Evolutionary conservation across 2,329 filamentous ascomycete species (phyloP).

Genomic region (Colletotrichum phormii): DNA sequence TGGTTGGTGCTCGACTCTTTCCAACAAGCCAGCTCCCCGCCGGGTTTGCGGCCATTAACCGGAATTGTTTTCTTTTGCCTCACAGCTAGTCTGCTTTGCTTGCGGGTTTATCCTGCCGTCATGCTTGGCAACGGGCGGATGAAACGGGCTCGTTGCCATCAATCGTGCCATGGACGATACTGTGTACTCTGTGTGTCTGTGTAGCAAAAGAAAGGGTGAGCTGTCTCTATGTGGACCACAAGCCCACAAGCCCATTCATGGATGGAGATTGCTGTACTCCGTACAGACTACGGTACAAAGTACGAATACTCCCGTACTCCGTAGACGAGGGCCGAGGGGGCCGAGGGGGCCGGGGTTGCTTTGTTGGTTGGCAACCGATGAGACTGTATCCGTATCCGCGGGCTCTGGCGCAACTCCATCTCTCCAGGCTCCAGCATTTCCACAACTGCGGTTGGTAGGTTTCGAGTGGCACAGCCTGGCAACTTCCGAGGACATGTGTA

Average conservation of each 20-base stretch:
- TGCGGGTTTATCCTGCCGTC: constrained; percentile 5
- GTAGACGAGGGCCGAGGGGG: not conserved
- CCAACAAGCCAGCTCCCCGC: constrained; percentile 14
- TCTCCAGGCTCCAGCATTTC: constrained; percentile 35
- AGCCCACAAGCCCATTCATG: not conserved
- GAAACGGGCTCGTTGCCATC: constrained; percentile 7
- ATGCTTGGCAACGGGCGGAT: constrained; percentile 28
- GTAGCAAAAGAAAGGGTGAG: not conserved
- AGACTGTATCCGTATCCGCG: constrained; percentile 16
- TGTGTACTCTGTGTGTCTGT: not conserved
- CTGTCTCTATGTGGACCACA: not conserved
- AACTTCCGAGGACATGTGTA: constrained; percentile 14
- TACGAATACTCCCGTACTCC: not conserved
- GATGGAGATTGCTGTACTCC: not conserved
- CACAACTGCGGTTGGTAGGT: constrained; percentile 21
- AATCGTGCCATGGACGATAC: constrained; percentile 6
- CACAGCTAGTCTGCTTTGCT: not conserved
- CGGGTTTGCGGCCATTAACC: not conserved
- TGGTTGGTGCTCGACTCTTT: not conserved
- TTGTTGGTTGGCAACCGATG: constrained; percentile 14
- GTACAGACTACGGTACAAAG: not conserved
- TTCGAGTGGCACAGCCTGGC: constrained; percentile 14
- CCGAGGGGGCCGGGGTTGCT: not conserved
- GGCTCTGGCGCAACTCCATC: constrained; percentile 26
- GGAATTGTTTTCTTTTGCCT: not conserved